Percentiles rank a stretch among this genome's conserved stretches.
Conservation (phyloP, 2,329 filamentous ascomycete species). For the Didymella pinodella region DNA sequence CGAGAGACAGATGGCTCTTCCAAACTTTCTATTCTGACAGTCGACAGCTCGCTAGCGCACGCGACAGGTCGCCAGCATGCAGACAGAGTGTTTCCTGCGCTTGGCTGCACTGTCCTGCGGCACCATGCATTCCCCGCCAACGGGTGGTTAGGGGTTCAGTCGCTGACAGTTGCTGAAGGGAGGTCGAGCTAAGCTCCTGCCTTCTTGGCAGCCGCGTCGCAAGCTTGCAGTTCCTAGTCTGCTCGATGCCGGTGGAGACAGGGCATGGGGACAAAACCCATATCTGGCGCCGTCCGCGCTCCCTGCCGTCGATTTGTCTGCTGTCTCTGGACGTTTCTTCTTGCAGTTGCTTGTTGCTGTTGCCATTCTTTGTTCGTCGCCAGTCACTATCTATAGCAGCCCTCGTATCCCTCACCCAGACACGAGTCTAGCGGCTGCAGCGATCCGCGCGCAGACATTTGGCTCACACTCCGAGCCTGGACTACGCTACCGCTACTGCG, state of each 20-base stretch:
- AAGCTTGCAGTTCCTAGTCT: conserved; percentile 16
- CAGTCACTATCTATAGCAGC: neutral
- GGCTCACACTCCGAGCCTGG: neutral
- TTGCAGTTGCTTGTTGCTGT: neutral
- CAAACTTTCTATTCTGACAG: too few species aligned
- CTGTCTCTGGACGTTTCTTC: conserved; percentile 1
- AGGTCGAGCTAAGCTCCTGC: conserved; percentile 24
- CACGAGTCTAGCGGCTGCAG: conserved; percentile 2
- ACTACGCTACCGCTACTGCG: neutral
- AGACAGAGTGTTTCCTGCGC: neutral
- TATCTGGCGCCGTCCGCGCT: conserved; percentile 20
- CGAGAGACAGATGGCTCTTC: too few species aligned
- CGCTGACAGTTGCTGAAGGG: conserved; percentile 13
- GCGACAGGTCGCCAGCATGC: conserved; percentile 8
- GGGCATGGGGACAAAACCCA: conserved; percentile 9
- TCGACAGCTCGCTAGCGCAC: conserved; percentile 1
- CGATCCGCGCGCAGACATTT: conserved; percentile 1
- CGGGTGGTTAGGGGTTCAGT: neutral
- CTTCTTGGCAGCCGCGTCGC: conserved; percentile 17
- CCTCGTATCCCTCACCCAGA: conserved; percentile 2
- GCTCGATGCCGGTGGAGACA: conserved; percentile 17
- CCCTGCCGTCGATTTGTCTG: conserved; percentile 1
- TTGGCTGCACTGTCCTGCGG: conserved; percentile 1
- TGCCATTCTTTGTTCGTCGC: neutral
- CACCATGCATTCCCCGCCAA: conserved; percentile 19